A percentile compares a stretch with the other conserved stretches of the same genome.
Evolutionary conservation across 163 green algal species (phyloP).

Genomic region (Dunaliella salina): DNA sequence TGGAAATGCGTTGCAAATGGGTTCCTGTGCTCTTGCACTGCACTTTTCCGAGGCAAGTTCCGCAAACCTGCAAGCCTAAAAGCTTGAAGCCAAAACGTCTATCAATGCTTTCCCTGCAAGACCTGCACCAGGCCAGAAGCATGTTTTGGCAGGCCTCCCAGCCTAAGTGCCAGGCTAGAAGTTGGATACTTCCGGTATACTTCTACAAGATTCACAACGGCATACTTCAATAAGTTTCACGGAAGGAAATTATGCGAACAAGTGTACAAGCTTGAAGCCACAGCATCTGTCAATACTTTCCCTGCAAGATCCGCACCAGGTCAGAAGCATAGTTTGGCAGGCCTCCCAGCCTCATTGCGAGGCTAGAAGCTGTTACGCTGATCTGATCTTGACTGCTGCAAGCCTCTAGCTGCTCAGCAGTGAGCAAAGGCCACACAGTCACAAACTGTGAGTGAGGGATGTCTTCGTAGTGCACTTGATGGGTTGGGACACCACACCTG

Average conservation of each 20-base stretch:
- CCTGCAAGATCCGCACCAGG: not conserved
- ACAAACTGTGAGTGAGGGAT: not conserved
- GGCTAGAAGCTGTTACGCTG: not conserved
- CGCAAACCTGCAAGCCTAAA: no score
- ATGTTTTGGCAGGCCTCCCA: not conserved
- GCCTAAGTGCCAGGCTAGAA: not conserved
- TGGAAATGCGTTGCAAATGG: no score
- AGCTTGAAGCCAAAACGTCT: no score
- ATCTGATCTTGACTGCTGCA: not conserved
- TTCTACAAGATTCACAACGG: no score
- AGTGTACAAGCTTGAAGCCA: no score
- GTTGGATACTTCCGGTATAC: no score
- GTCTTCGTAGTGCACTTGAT: not conserved
- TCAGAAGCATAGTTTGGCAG: not conserved
- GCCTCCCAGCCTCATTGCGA: not conserved
- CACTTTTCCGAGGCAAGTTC: no score
- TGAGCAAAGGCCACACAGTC: not conserved
- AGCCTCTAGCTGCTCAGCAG: not conserved
- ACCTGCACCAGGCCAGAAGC: not conserved
- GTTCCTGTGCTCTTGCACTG: no score
- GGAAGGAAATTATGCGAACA: no score
- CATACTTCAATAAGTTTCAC: no score
- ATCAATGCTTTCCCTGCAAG: no score
- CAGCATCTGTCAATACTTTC: no score
- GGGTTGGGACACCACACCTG: not conserved